phyloP scores from a whole-genome alignment of 345 rosid genomes.

The Lepidium aucheri region DNA sequence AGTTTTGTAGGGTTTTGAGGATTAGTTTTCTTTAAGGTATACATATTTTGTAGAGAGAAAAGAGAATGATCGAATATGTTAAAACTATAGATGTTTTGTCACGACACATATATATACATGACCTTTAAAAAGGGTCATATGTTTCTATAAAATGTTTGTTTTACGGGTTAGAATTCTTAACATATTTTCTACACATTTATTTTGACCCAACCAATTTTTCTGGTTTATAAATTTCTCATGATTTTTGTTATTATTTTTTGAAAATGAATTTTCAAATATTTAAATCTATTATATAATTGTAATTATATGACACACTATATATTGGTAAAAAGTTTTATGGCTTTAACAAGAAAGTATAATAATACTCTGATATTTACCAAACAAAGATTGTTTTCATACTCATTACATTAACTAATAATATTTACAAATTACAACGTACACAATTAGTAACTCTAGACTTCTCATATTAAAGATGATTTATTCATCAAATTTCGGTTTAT shows the following conservation, averaged over 20 bases:
- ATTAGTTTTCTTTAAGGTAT: conserved; percentile 5
- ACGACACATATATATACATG: not conserved
- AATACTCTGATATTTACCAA: too few species aligned
- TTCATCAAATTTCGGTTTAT: too few species aligned
- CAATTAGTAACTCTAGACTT: not conserved
- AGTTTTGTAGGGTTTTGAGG: conserved; percentile 18
- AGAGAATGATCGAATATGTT: not conserved
- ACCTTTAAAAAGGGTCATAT: conserved; percentile 9
- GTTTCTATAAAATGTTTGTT: not conserved
- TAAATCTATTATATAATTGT: too few species aligned
- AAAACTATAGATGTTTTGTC: conserved; percentile 4
- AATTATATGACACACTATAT: too few species aligned
- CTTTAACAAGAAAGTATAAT: too few species aligned
- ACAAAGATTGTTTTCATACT: too few species aligned
- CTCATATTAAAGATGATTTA: not conserved
- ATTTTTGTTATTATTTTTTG: not conserved
- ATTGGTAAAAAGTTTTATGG: too few species aligned
- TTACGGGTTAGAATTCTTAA: not conserved
- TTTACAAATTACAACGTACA: not conserved
- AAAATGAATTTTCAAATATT: too few species aligned
- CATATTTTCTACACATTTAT: not conserved
- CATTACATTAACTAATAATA: not conserved
- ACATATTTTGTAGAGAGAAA: conserved; percentile 8
- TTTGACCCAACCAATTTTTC: not conserved
- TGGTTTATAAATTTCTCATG: not conserved